Evolutionary conservation across 2,329 filamentous ascomycete species (phyloP), one percentile per base, ranked within the genome.

Genomic region (Rutstroemia sp.): DNA sequence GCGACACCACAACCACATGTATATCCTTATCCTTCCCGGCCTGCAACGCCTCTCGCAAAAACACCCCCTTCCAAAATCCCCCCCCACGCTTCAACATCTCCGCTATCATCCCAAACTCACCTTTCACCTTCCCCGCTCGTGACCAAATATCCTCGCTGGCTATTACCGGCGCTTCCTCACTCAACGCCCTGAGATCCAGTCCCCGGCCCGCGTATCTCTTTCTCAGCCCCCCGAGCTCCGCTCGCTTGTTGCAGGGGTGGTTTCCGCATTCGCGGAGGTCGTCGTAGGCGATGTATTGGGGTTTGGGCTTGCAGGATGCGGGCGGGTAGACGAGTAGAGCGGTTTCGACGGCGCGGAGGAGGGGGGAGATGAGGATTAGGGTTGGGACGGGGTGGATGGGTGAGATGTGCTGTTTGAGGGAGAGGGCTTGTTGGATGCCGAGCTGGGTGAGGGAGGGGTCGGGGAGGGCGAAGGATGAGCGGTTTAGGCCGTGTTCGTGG

Each of bases 281-380:
- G n/a, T 54, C 52, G 39, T 38, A 54, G n/a, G 52, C 52, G 10
- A 54, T 12, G 7, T 48, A 48, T 49, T 41, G 52, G 16, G 30
- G 52, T 23, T 25, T 19, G 2, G 16, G 3, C 16, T 10, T 5
- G 8, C n/a, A 12, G 21, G 41, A 25, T 19, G 4, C 6, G 19
- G 12, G 12, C 7, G 42, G 52, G 9, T 49, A 54, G n/a, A 54
- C 23, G 2, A 25, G 34, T 2, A 49, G 44, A 14, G 52, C 2
- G 19, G 52, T 54, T 21, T 54, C 44, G 44, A 54, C 2, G 3
- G 52, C 47, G 16, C 52, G 52, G 39, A 14, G 3, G 7, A 41
- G 3, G 5, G 52, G 52, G 10, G 52, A 54, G 27, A 10, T 41
- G 21, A 54, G 52, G 12, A 54, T 34, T 4, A 41, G 3, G 8